Evolutionary conservation across 83 land plant genomes (phyloP).

Genomic region (Picea abies): DNA sequence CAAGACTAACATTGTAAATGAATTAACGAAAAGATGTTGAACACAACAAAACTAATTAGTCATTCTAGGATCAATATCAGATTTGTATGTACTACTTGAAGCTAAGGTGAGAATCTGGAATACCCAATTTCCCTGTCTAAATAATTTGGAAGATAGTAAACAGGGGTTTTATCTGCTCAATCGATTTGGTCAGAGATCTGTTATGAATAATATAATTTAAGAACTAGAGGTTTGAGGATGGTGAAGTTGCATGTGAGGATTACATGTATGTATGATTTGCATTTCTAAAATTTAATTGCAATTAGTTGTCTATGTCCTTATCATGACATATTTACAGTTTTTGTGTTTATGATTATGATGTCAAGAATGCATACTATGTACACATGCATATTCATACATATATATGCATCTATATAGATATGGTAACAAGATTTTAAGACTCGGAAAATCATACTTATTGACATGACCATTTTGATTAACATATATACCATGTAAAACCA

Average conservation of each 20-base stretch:
- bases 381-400: background rate
- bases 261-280: background rate
- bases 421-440: background rate
- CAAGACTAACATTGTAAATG: background rate
- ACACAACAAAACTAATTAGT: background rate
- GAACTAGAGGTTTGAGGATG: background rate
- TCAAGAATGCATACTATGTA: background rate
- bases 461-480: no score
- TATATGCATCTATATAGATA: background rate
- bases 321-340: background rate
- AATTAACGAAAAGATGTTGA: background rate
- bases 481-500: no score
- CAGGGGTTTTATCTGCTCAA: background rate
- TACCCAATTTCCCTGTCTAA: background rate
- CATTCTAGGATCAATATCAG: background rate
- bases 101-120: slow-evolving; percentile 1
- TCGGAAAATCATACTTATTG: no score
- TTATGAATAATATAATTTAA: slow-evolving; percentile 5
- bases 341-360: background rate
- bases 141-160: background rate
- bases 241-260: background rate
- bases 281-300: background rate
- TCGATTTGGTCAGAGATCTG: background rate
- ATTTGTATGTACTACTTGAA: background rate
- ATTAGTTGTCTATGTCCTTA: background rate